A percentile compares a stretch with the other conserved stretches of the same genome.
Conservation (phyloP, 176 grass and related monocot species). For the Zea luxurians region DNA sequence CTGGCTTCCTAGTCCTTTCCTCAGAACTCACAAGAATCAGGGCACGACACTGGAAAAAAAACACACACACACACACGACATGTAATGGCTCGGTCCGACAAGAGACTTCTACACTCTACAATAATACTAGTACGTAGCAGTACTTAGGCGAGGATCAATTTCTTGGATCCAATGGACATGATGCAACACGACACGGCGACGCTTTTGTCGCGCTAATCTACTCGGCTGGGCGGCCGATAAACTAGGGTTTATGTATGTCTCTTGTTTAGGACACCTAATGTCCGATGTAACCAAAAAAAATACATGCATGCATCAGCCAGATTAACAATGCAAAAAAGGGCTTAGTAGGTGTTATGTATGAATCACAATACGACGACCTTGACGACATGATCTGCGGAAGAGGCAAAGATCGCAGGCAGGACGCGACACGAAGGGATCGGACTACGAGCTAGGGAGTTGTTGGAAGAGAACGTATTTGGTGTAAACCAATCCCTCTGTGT, state of each 20-base stretch:
- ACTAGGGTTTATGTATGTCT: neutral
- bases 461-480: too few species aligned
- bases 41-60: neutral
- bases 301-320: conserved; percentile 10
- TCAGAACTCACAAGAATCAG: too few species aligned
- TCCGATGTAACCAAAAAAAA: conserved; percentile 49
- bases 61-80: neutral
- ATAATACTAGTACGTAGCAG: neutral
- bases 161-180: neutral
- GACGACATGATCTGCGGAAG: conserved; percentile 6
- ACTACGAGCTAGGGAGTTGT: conserved; percentile 29
- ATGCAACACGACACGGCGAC: conserved; percentile 31
- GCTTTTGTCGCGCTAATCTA: conserved; percentile 34
- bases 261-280: conserved; percentile 30
- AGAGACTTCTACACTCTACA: neutral
- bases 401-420: conserved; percentile 15
- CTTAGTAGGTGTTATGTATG: neutral
- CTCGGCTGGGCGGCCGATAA: conserved; percentile 18
- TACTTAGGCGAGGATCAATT: conserved; percentile 20
- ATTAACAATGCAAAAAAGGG: neutral
- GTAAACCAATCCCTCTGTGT: too few species aligned
- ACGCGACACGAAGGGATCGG: conserved; percentile 37
- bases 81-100: conserved; percentile 15
- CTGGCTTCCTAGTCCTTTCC: too few species aligned
- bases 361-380: conserved; percentile 23